Percentiles rank a stretch among this genome's conserved stretches.
Evolutionary conservation across 192 early-diverging fungal genomes (phyloP).

Genomic region (Dimargaris verticillata): DNA sequence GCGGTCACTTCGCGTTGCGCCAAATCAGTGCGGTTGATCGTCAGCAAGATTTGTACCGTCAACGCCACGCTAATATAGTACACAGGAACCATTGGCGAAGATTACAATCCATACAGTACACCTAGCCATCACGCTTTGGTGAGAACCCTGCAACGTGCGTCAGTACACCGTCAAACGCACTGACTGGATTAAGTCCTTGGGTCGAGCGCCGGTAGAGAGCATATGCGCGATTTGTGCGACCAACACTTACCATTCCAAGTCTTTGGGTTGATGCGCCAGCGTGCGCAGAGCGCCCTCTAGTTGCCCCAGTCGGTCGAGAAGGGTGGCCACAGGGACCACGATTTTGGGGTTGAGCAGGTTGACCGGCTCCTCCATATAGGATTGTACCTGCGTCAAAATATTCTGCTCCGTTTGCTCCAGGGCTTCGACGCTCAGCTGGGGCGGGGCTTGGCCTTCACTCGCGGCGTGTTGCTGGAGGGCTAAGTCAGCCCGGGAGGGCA

Average conservation of each 20-base stretch:
- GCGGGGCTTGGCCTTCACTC: slow-evolving; percentile 20
- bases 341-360: slow-evolving; percentile 36
- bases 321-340: slow-evolving; percentile 44
- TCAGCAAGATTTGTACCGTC: slow-evolving; percentile 58
- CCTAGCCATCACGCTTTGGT: too few relatives aligned
- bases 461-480: background rate
- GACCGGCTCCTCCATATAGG: slow-evolving; percentile 30
- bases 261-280: slow-evolving; percentile 48
- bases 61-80: slow-evolving; percentile 41
- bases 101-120: too few relatives aligned
- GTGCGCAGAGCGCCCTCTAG: slow-evolving; percentile 56
- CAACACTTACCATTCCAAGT: slow-evolving; percentile 58
- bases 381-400: slow-evolving; percentile 28
- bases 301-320: slow-evolving; percentile 36
- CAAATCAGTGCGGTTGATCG: slow-evolving; percentile 67
- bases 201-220: too few relatives aligned
- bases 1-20: slow-evolving; percentile 62
- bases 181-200: too few relatives aligned
- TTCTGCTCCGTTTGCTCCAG: slow-evolving; percentile 21
- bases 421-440: slow-evolving; percentile 13
- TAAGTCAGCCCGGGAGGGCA: background rate
- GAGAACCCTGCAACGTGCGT: too few relatives aligned
- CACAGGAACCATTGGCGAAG: too few relatives aligned
- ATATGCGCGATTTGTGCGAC: too few relatives aligned
- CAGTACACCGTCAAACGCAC: too few relatives aligned